Conservation (phyloP, 768 basidiomycete species). For the Suillus plorans region DNA sequence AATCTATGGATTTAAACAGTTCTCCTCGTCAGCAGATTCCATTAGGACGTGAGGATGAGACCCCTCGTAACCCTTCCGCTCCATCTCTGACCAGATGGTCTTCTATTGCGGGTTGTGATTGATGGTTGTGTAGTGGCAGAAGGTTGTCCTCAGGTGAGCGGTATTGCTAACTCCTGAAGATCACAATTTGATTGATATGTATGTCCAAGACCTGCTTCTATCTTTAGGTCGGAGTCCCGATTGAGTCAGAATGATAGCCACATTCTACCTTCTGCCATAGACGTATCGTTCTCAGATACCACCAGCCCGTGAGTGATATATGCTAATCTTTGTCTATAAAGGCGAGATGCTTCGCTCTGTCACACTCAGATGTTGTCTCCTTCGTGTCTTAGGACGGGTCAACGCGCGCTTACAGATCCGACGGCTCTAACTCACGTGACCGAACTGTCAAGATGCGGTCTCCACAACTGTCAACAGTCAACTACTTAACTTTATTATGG, state of each 20-base stretch:
- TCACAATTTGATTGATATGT: conserved; percentile 37
- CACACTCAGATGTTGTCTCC: background rate
- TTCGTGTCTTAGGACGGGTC: conserved; percentile 28
- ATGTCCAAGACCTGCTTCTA: conserved; percentile 75
- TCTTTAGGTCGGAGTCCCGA: conserved; percentile 69
- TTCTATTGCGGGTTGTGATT: conserved; percentile 91
- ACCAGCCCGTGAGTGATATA: conserved; percentile 43
- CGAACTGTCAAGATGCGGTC: conserved; percentile 99
- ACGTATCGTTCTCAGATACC: conserved; percentile 35
- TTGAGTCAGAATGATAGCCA: conserved; percentile 48
- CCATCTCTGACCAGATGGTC: conserved; percentile 67
- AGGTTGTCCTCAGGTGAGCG: conserved; percentile 64
- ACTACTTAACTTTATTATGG: conserved; percentile 97
- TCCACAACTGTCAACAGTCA: too few relatives aligned
- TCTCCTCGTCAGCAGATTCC: conserved; percentile 77
- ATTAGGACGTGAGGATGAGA: conserved; percentile 67
- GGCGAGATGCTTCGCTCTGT: background rate
- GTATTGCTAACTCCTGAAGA: background rate
- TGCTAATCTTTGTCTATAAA: background rate
- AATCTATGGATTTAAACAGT: conserved; percentile 58
- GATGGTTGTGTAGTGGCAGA: conserved; percentile 73
- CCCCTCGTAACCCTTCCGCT: conserved; percentile 39
- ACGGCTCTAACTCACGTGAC: conserved; percentile 73
- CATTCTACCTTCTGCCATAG: conserved; percentile 43
- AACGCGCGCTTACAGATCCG: conserved; percentile 62